Base-by-base conservation (phyloP, 169 alveolate species). In the Amoebophrya sp. region DNA sequence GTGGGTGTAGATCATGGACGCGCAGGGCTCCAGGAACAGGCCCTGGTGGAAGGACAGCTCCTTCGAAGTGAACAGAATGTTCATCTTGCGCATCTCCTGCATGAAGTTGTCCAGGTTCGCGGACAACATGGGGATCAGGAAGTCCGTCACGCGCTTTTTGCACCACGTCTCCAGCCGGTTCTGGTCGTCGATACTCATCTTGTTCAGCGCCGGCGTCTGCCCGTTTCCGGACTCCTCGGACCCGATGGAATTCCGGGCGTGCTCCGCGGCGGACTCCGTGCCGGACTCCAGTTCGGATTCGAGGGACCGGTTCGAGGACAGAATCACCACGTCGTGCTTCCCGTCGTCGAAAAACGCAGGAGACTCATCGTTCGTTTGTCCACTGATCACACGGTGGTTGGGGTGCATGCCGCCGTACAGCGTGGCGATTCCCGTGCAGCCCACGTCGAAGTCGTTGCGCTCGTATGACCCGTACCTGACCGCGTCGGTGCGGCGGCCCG, bases 1-100 rank as follows among this genome's bases (percentile, higher is more conserved):
- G 35, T 66, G 83, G 35, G 83, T 66, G 83, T 66, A 66, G 83
- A 66, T 66, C 83, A 66, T 66, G 35, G 32, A 7, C 83, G 83
- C 83, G 18, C 83, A 66, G 83, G 83, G 83, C 35, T 66, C 83
- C 35, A 1, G 1, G 83, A 25, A 66, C 2, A 66, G 32, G 32
- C 1, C 10, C 83, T 7, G 10, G 18, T 18, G 10, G 32, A 2
- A 66, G 32, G 29, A 2, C 7, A 66, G 35, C 7, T 66, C 83
- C 35, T 66, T 25, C 10, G 10, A 0, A 25, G 35, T 66, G 83
- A 66, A 25, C 32, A n/a, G 1, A n/a, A 66, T 66, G 83, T 66
- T 66, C 83, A 7, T 18, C 83, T 66, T 3, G 39, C 18, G 1
- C 83, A 66, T 66, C 35, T 66, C 83, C 83, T 25, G 39, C 83